Conservation (phyloP, 176 grass and related monocot species). For the Triticum urartu region DNA sequence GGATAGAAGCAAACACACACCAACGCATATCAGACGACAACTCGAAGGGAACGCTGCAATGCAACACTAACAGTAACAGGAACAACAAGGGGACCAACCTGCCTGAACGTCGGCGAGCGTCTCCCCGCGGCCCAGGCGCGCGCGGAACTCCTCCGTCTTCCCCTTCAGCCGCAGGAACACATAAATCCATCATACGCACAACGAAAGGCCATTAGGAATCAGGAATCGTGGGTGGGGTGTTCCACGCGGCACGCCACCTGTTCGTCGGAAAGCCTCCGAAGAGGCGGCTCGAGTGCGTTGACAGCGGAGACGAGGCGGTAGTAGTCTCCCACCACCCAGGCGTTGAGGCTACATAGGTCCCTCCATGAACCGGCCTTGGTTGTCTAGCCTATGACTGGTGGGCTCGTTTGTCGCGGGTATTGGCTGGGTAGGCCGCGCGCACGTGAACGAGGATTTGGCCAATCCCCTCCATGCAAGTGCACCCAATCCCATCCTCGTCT, state of each 20-base stretch:
- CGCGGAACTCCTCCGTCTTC: conserved; percentile 72
- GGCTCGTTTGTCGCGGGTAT: no score
- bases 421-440: no score
- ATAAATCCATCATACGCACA: not conserved
- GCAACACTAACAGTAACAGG: not conserved
- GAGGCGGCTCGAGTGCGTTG: conserved; percentile 53
- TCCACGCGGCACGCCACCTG: conserved; percentile 45
- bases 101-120: conserved; percentile 78
- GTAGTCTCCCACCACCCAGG: conserved; percentile 87
- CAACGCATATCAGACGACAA: conserved; percentile 3
- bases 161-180: conserved; percentile 57
- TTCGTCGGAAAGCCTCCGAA: conserved; percentile 78
- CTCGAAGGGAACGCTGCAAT: not conserved
- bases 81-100: conserved; percentile 45
- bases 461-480: no score
- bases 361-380: conserved; percentile 41
- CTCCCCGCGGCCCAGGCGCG: conserved; percentile 61
- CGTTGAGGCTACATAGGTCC: conserved; percentile 72
- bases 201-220: not conserved
- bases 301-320: conserved; percentile 67
- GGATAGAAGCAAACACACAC: not conserved
- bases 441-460: no score
- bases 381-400: no score
- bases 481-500: no score
- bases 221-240: not conserved